phyloP scores from a whole-genome alignment of 345 rosid genomes.

The Alliaria petiolata region DNA sequence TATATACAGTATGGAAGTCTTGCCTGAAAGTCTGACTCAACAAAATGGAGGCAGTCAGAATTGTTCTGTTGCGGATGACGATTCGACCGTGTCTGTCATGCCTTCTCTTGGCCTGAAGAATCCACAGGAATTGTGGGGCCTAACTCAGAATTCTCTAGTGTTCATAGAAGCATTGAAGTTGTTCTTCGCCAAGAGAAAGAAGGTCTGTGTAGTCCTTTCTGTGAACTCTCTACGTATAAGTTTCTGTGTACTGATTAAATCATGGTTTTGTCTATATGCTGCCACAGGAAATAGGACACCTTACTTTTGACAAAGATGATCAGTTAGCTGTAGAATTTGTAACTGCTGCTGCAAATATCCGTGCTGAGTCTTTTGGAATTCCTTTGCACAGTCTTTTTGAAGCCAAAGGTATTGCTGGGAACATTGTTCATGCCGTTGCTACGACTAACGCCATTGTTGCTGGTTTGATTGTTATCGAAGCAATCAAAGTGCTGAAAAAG shows the following conservation, averaged over 20 bases:
- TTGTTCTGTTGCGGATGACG: constrained; percentile 37
- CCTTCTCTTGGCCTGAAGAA: constrained; percentile 80
- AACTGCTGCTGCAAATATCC: constrained; percentile 97
- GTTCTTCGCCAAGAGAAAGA: constrained; percentile 65
- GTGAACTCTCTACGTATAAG: constrained; percentile 10
- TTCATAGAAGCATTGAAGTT: constrained; percentile 77
- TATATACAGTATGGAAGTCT: constrained; percentile 60
- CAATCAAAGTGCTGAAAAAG: constrained; percentile 85
- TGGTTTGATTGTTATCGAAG: constrained; percentile 95
- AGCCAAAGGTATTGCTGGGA: constrained; percentile 99
- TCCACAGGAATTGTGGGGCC: constrained; percentile 97
- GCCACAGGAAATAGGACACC: constrained; percentile 80
- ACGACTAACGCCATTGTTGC: constrained; percentile 95
- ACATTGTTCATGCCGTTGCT: constrained; percentile 97
- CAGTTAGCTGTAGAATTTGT: constrained; percentile 97
- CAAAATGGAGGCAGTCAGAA: constrained; percentile 63
- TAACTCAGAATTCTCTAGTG: constrained; percentile 71
- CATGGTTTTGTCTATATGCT: not conserved
- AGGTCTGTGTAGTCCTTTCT: constrained; percentile 44
- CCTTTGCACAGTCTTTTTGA: constrained; percentile 96
- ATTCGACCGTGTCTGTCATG: constrained; percentile 64
- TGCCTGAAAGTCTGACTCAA: constrained; percentile 45
- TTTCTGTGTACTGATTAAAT: not conserved
- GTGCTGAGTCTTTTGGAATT: constrained; percentile 92
- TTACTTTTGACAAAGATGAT: constrained; percentile 97